Conservation (phyloP, 805 yeast species). For the Candida hungchunana region DNA sequence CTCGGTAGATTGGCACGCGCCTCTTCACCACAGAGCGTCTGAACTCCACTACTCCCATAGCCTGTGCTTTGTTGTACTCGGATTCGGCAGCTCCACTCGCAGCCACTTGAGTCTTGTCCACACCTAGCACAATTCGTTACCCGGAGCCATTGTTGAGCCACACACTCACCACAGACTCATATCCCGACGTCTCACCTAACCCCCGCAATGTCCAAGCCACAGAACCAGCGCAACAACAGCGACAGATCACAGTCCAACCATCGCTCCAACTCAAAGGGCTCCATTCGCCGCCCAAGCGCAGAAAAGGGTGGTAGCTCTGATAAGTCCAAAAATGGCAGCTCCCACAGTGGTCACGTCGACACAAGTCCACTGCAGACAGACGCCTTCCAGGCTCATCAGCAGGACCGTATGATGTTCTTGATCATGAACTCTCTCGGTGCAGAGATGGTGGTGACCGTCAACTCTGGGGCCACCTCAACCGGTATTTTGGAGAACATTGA, state of each 20-base stretch:
- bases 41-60: no score
- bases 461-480: slow-evolving; percentile 53
- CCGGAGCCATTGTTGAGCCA: no score
- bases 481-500: slow-evolving; percentile 56
- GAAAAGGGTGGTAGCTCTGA: slow-evolving; percentile 4
- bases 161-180: neutral
- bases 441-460: slow-evolving; percentile 51
- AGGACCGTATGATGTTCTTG: slow-evolving; percentile 53
- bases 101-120: no score
- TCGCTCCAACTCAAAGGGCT: slow-evolving; percentile 17
- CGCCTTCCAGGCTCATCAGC: slow-evolving; percentile 27
- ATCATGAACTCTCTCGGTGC: slow-evolving; percentile 59
- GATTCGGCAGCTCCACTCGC: no score
- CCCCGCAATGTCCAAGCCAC: slow-evolving; percentile 14
- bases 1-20: no score
- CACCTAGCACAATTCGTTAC: no score
- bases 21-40: no score
- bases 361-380: slow-evolving; percentile 18
- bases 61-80: no score
- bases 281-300: slow-evolving; percentile 12
- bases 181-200: neutral
- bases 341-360: slow-evolving; percentile 2
- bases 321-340: slow-evolving; percentile 5
- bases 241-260: slow-evolving; percentile 12
- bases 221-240: slow-evolving; percentile 7